phyloP scores from a whole-genome alignment of 768 basidiomycete genomes.

The Crassisporium funariophilum region DNA sequence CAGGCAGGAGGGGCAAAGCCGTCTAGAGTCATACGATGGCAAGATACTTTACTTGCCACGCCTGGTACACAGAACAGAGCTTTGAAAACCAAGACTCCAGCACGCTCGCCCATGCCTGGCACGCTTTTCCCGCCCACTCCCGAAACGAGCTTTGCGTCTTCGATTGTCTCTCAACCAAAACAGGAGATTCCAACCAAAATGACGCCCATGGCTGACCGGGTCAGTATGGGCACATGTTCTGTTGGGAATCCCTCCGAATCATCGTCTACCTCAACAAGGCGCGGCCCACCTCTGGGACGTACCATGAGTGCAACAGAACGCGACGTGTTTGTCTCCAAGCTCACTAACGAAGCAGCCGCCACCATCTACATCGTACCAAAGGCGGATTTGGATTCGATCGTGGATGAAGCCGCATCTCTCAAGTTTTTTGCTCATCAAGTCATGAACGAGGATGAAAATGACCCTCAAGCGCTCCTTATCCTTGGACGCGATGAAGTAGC shows the following conservation, averaged over 20 bases:
- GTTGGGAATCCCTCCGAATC: slow-evolving; percentile 2
- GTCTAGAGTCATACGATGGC: slow-evolving; percentile 37
- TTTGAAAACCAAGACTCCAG: slow-evolving; percentile 25
- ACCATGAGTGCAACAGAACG: slow-evolving; percentile 58
- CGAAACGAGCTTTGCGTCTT: slow-evolving; percentile 38
- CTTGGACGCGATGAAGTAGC: slow-evolving; percentile 54
- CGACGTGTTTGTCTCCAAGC: slow-evolving; percentile 47
- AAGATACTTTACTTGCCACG: slow-evolving; percentile 27
- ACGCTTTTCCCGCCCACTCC: slow-evolving; percentile 53
- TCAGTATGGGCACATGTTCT: too few species aligned
- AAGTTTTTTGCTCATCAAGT: slow-evolving; percentile 48
- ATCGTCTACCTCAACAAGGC: slow-evolving; percentile 15
- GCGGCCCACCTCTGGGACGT: slow-evolving; percentile 39
- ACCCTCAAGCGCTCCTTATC: slow-evolving; percentile 48
- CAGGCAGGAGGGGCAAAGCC: slow-evolving; percentile 27
- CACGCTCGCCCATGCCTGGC: slow-evolving; percentile 55
- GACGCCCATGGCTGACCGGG: too few species aligned
- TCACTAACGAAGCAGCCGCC: slow-evolving; percentile 45
- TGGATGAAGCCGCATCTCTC: slow-evolving; percentile 40
- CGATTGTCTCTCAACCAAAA: slow-evolving; percentile 7
- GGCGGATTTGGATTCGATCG: slow-evolving; percentile 43
- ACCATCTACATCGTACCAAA: slow-evolving; percentile 51
- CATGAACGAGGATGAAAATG: slow-evolving; percentile 34
- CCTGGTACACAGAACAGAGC: slow-evolving; percentile 15
- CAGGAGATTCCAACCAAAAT: slow-evolving; percentile 20